Conservation (phyloP, 2,329 filamentous ascomycete species). For the Eurotiales sp. region DNA sequence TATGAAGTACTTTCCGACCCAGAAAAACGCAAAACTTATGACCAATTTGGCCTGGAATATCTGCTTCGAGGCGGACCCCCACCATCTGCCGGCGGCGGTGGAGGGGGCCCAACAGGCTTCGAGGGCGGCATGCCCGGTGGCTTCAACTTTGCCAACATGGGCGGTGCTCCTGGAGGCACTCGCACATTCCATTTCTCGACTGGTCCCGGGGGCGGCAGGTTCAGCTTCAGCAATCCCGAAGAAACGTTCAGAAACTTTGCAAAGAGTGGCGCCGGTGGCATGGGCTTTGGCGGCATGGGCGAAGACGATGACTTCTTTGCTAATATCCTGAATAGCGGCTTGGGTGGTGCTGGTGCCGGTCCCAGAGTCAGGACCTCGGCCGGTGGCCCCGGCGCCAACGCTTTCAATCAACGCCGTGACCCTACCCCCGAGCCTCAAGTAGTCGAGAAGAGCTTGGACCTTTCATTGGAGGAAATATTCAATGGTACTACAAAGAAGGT, state of each 20-base stretch:
- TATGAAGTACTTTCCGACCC: conserved; percentile 98
- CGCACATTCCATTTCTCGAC: conserved; percentile 47
- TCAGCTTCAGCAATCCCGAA: conserved; percentile 78
- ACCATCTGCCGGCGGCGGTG: conserved; percentile 57
- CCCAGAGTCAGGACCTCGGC: conserved; percentile 29
- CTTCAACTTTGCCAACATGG: conserved; percentile 39
- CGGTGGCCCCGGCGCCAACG: conserved; percentile 23
- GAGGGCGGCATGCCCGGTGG: conserved; percentile 50
- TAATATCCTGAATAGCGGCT: conserved; percentile 44
- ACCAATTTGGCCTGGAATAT: conserved; percentile 91
- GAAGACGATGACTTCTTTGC: conserved; percentile 57
- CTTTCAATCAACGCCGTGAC: conserved; percentile 31
- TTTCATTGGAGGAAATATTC: conserved; percentile 86
- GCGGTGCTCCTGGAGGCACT: conserved; percentile 49
- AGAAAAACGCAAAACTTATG: conserved; percentile 93
- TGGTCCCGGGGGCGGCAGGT: conserved; percentile 57
- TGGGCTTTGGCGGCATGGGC: conserved; percentile 34
- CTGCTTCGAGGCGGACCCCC: conserved; percentile 73
- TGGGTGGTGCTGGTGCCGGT: conserved; percentile 31
- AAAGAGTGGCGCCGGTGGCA: conserved; percentile 52
- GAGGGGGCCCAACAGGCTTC: conserved; percentile 30
- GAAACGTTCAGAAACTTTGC: conserved; percentile 84
- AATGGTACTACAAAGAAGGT: conserved; percentile 90
- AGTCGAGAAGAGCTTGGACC: conserved; percentile 75
- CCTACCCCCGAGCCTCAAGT: conserved; percentile 81